phyloP scores from a whole-genome alignment of 169 alveolate species.

The Plasmodium inui region DNA sequence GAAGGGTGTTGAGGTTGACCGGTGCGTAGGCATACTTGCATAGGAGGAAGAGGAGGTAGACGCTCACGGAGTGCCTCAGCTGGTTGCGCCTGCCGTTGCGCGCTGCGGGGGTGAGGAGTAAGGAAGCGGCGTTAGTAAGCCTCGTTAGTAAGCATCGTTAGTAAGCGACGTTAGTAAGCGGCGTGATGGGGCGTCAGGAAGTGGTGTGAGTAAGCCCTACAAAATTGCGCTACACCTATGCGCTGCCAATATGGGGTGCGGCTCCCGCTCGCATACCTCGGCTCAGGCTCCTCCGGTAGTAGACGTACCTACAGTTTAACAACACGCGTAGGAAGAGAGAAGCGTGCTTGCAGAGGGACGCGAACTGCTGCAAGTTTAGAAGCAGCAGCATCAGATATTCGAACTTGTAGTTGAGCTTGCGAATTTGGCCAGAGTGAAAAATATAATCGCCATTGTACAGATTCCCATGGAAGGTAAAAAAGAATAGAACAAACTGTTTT shows the following conservation, averaged over 20 bases:
- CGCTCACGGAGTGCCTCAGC: slow-evolving; percentile 42
- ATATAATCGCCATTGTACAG: slow-evolving; percentile 44
- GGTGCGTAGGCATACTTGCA: slow-evolving; percentile 66
- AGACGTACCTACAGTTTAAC: slow-evolving; percentile 36
- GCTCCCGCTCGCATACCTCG: background rate
- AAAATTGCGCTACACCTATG: too few species aligned
- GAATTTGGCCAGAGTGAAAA: background rate
- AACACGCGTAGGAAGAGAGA: slow-evolving; percentile 15
- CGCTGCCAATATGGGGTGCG: too few species aligned
- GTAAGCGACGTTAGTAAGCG: too few species aligned
- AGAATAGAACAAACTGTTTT: slow-evolving; percentile 53
- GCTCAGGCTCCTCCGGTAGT: background rate
- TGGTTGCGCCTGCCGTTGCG: background rate
- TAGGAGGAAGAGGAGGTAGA: slow-evolving; percentile 33
- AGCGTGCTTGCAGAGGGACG: slow-evolving; percentile 30
- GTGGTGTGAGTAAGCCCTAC: too few species aligned
- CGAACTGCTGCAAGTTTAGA: slow-evolving; percentile 27
- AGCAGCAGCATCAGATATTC: slow-evolving; percentile 21
- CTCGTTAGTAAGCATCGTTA: too few species aligned
- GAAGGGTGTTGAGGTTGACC: slow-evolving; percentile 32
- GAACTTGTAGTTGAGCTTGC: slow-evolving; percentile 23
- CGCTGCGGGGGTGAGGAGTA: background rate
- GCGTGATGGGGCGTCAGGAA: background rate
- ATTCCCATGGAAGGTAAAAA: slow-evolving; percentile 61
- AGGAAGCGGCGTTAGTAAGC: too few species aligned